These are phyloP conservation scores for Gossypium anomalum DNA, from an alignment of 345 rosid genomes.

Conservation along the genomic window DNA sequence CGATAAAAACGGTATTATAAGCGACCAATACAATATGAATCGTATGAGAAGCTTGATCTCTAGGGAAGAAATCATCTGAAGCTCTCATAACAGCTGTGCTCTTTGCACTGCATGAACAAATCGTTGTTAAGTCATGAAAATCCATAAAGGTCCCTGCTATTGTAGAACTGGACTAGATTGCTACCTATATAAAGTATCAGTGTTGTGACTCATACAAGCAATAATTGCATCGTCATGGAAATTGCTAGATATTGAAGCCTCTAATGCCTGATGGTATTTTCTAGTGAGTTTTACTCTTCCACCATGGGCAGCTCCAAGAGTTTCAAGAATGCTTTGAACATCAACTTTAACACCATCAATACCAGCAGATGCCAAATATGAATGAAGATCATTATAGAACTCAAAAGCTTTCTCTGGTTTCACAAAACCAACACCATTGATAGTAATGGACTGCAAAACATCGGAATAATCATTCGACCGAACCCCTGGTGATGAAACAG, in stretches of 20 bases:
- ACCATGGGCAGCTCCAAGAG: slow-evolving; percentile 62
- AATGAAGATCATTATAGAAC: slow-evolving; percentile 70
- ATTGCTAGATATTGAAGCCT: slow-evolving; percentile 62
- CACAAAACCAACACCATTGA: slow-evolving; percentile 67
- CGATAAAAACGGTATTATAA: slow-evolving; percentile 57
- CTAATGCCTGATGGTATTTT: slow-evolving; percentile 57
- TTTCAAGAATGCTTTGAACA: slow-evolving; percentile 71
- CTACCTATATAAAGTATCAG: slow-evolving; percentile 62
- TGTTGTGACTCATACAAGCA: slow-evolving; percentile 67
- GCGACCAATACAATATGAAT: slow-evolving; percentile 71
- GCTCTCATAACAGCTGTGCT: slow-evolving; percentile 53
- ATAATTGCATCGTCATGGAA: slow-evolving; percentile 54
- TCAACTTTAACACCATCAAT: slow-evolving; percentile 78
- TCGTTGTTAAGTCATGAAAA: background rate
- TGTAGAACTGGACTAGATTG: background rate
- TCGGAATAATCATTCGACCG: slow-evolving; percentile 43
- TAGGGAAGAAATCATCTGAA: slow-evolving; percentile 70
- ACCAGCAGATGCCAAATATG: slow-evolving; percentile 64
- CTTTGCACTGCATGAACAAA: slow-evolving; percentile 40
- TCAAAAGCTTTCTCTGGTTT: slow-evolving; percentile 60
- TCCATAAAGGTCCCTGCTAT: too few species aligned
- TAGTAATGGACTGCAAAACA: slow-evolving; percentile 37
- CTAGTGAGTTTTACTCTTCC: slow-evolving; percentile 67
- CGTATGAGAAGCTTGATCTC: slow-evolving; percentile 64
- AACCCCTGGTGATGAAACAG: slow-evolving; percentile 56